phyloP scores from a whole-genome alignment of 192 early-diverging fungal genomes.

The Coemansia sp. region DNA sequence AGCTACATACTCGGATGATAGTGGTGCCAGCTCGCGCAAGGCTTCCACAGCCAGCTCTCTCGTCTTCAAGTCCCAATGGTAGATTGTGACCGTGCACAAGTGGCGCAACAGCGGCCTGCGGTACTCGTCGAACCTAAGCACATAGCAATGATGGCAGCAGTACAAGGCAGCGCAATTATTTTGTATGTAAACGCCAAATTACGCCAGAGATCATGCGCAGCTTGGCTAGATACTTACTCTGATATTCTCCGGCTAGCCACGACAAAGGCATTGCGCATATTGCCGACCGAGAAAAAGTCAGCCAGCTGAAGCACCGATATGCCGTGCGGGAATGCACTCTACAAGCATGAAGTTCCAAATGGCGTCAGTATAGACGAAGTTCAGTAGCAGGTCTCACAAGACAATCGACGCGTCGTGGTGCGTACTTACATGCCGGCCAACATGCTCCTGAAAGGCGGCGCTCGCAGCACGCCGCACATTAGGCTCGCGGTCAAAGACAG shows the following conservation, averaged over 20 bases:
- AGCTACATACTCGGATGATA: conserved; percentile 62
- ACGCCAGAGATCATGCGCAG: conserved; percentile 25
- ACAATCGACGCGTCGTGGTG: not conserved
- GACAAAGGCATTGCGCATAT: conserved; percentile 73
- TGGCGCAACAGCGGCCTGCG: conserved; percentile 71
- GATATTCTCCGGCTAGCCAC: conserved; percentile 75
- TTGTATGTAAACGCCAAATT: not conserved
- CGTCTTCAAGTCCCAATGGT: conserved; percentile 90
- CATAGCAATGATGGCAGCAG: conserved; percentile 3
- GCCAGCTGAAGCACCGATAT: conserved; percentile 90
- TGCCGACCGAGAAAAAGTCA: conserved; percentile 94
- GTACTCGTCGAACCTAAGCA: conserved; percentile 70
- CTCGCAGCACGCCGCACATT: conserved; percentile 91
- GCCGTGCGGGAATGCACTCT: conserved; percentile 90
- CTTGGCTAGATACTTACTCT: conserved; percentile 24
- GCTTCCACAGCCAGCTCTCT: conserved; percentile 78
- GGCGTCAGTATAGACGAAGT: too few species aligned
- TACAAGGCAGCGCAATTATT: conserved; percentile 21
- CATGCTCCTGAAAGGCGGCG: conserved; percentile 98
- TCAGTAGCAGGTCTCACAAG: not conserved
- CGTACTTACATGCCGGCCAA: conserved; percentile 78
- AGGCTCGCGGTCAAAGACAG: conserved; percentile 91
- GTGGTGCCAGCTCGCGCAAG: conserved; percentile 64
- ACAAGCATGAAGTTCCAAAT: not conserved
- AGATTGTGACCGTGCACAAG: conserved; percentile 63